Evolutionary conservation across 139 green algal species (phyloP).

Genomic region (Edaphochlamys debaryana): DNA sequence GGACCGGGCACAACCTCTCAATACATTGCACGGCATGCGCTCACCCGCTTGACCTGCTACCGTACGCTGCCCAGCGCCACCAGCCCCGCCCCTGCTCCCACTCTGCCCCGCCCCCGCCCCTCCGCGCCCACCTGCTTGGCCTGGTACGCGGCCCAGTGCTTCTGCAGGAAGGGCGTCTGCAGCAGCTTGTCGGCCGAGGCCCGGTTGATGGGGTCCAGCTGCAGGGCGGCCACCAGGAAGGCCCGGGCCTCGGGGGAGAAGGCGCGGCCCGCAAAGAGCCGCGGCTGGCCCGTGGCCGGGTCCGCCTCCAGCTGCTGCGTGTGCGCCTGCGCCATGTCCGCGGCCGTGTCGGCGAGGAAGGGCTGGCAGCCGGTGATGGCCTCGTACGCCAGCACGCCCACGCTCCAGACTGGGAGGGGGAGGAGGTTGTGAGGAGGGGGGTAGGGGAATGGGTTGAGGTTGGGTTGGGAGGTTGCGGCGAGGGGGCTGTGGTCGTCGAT

Average conservation of each 20-base stretch:
- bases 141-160: slow-evolving; percentile 13
- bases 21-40: no score
- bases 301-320: not conserved
- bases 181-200: slow-evolving; percentile 56
- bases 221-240: slow-evolving; percentile 48
- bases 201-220: slow-evolving; percentile 47
- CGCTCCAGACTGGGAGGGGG: slow-evolving; percentile 51
- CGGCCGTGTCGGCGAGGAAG: slow-evolving; percentile 64
- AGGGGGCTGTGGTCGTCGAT: no score
- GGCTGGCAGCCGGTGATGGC: slow-evolving; percentile 67
- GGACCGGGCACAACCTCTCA: no score
- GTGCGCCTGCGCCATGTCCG: slow-evolving; percentile 42
- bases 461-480: no score
- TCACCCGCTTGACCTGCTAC: no score
- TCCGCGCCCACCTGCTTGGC: no score
- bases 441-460: not conserved
- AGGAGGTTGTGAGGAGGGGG: not conserved
- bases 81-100: no score
- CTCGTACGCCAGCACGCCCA: slow-evolving; percentile 68
- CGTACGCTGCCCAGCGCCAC: no score
- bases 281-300: slow-evolving; percentile 1
- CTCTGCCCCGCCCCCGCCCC: no score
- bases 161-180: slow-evolving; percentile 59
- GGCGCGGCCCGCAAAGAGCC: slow-evolving; percentile 16
- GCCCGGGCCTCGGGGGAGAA: slow-evolving; percentile 17